Evolutionary conservation across 352 stramenopile genomes (phyloP).

Genomic region (Phytophthora boehmeriae): DNA sequence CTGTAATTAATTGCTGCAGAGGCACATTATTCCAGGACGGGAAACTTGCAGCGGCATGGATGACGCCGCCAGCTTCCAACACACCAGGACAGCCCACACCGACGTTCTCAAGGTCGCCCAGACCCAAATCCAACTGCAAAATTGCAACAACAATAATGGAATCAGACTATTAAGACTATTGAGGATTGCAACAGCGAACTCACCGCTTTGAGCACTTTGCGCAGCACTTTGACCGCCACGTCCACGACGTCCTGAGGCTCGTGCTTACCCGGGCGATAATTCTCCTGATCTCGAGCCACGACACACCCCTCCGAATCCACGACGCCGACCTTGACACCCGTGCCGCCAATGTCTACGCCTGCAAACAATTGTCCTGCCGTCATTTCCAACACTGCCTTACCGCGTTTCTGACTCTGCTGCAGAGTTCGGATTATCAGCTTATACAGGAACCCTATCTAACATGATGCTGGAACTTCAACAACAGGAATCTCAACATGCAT

Average conservation of each 20-base stretch:
- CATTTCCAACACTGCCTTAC: slow-evolving; percentile 9
- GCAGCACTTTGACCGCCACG: slow-evolving; percentile 44
- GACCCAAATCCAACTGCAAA: slow-evolving; percentile 29
- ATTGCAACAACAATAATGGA: too few species aligned
- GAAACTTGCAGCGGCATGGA: slow-evolving; percentile 77
- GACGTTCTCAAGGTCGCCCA: slow-evolving; percentile 49
- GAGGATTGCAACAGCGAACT: neutral
- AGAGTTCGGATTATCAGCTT: too few species aligned
- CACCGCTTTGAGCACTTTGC: slow-evolving; percentile 54
- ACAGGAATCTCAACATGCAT: neutral
- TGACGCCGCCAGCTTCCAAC: slow-evolving; percentile 48
- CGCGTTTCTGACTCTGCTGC: neutral
- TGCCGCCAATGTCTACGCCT: slow-evolving; percentile 78
- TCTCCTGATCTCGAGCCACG: slow-evolving; percentile 51
- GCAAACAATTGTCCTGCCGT: slow-evolving; percentile 42
- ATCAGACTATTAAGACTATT: slow-evolving; percentile 11
- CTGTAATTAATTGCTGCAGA: slow-evolving; percentile 57
- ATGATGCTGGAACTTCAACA: too few species aligned
- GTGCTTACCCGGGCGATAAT: slow-evolving; percentile 43
- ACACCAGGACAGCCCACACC: slow-evolving; percentile 74
- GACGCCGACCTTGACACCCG: slow-evolving; percentile 77
- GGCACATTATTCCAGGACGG: slow-evolving; percentile 66
- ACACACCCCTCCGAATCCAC: slow-evolving; percentile 55
- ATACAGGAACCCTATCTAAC: too few species aligned
- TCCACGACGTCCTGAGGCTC: slow-evolving; percentile 59